These are phyloP conservation scores for Teratosphaeria gauchensis DNA, from an alignment of 2,329 filamentous ascomycete species.

Conservation along the genomic window DNA sequence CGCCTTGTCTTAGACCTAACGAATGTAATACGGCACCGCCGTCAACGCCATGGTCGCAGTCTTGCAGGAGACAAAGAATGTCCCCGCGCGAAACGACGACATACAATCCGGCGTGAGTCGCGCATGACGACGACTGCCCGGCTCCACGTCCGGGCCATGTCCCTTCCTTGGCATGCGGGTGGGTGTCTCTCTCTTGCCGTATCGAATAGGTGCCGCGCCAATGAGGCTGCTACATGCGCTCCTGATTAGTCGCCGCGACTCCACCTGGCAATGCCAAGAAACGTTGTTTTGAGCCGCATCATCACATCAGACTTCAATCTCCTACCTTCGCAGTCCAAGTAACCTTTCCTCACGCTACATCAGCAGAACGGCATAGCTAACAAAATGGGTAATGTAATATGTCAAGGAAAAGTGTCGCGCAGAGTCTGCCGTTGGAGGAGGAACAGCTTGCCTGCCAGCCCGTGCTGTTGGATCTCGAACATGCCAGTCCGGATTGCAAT, in stretches of 20 bases:
- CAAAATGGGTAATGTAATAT: too few species aligned
- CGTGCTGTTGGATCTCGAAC: too few species aligned
- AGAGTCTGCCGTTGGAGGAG: too few species aligned
- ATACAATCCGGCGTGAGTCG: not conserved
- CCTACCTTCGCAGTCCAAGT: not conserved
- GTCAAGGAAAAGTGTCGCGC: too few species aligned
- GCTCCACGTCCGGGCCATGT: not conserved
- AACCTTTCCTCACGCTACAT: too few species aligned
- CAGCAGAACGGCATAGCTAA: too few species aligned
- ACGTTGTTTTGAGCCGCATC: not conserved
- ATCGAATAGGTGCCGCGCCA: not conserved
- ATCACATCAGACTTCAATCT: not conserved
- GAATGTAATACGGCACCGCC: not conserved
- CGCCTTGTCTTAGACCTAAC: not conserved
- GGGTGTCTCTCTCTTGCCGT: not conserved
- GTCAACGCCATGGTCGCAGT: not conserved
- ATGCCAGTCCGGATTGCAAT: too few species aligned
- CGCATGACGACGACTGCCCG: not conserved
- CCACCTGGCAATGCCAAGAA: not conserved
- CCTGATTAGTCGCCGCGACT: not conserved
- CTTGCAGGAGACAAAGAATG: not conserved
- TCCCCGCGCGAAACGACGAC: not conserved
- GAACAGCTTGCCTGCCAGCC: too few species aligned
- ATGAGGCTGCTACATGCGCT: not conserved
- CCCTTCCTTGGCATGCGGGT: not conserved